Conservation (phyloP, 805 yeast species). For the Millerozyma miso region DNA sequence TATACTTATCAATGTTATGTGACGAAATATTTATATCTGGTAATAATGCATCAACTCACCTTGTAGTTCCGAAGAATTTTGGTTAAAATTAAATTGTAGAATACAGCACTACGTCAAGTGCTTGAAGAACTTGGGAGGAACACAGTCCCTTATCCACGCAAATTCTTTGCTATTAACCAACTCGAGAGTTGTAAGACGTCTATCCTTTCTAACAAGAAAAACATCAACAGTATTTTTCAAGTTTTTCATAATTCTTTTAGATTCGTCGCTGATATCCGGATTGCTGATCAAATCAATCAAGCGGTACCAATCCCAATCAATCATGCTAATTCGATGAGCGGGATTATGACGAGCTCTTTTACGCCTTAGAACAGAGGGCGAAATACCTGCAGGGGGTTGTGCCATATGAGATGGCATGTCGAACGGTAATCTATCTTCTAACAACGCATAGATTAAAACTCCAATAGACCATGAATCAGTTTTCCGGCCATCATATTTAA, state of each 20-base stretch:
- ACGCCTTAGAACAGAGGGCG: slow-evolving; percentile 41
- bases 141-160: slow-evolving; percentile 3
- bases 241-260: slow-evolving; percentile 14
- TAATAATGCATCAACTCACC: too few species aligned
- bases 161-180: slow-evolving; percentile 3
- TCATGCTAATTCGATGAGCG: slow-evolving; percentile 86
- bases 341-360: slow-evolving; percentile 47
- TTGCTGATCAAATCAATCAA: slow-evolving; percentile 16
- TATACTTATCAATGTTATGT: too few species aligned
- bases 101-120: background rate
- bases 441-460: slow-evolving; percentile 75
- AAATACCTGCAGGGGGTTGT: slow-evolving; percentile 22
- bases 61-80: too few species aligned
- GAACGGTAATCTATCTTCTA: slow-evolving; percentile 88
- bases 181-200: slow-evolving; percentile 17
- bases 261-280: slow-evolving; percentile 9
- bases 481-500: slow-evolving; percentile 85
- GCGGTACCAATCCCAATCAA: slow-evolving; percentile 85
- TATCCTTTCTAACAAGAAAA: slow-evolving; percentile 36
- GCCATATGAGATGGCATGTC: slow-evolving; percentile 67
- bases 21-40: too few species aligned
- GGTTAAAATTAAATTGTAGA: too few species aligned
- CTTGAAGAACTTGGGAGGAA: background rate
- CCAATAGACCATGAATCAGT: slow-evolving; percentile 96
- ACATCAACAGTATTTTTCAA: slow-evolving; percentile 28